Evolutionary conservation across 129 eudicot genomes (phyloP).

Genomic region (Logfia minima): DNA sequence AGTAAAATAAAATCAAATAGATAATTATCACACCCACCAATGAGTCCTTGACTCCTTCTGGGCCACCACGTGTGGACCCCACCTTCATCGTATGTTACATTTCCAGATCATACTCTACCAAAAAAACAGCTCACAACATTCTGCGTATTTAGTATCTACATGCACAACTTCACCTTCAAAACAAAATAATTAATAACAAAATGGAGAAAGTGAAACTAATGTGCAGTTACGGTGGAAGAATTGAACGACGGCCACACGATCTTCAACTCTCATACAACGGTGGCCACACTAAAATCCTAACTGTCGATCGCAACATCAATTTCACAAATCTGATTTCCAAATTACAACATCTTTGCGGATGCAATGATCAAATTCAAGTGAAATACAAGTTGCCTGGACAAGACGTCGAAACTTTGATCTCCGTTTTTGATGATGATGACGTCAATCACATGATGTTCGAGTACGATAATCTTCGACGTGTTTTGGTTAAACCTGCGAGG

Average conservation of each 20-base stretch:
- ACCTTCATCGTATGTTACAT: background rate
- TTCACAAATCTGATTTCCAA: constrained; percentile 37
- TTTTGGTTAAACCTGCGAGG: constrained; percentile 41
- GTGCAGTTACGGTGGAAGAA: constrained; percentile 62
- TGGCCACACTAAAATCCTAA: constrained; percentile 60
- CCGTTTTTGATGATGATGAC: constrained; percentile 55
- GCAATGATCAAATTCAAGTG: constrained; percentile 15
- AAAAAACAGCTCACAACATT: background rate
- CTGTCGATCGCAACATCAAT: constrained; percentile 46
- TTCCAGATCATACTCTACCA: background rate
- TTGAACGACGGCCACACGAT: constrained; percentile 39
- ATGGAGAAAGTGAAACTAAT: background rate
- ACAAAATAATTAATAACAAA: background rate
- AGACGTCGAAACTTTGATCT: constrained; percentile 44
- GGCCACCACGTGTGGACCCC: background rate
- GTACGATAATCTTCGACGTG: constrained; percentile 48
- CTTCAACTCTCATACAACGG: constrained; percentile 51
- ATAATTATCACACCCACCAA: too few relatives aligned
- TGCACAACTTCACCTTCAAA: background rate
- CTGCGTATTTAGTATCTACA: background rate
- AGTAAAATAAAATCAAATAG: too few relatives aligned
- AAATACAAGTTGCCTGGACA: constrained; percentile 55
- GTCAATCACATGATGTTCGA: constrained; percentile 61
- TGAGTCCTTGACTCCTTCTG: background rate
- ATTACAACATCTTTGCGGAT: constrained; percentile 32